Percentiles rank a stretch among this genome's conserved stretches.
These are phyloP conservation scores for Solanum arcanum DNA, from an alignment of 257 asterid species.

Conservation along the genomic window DNA sequence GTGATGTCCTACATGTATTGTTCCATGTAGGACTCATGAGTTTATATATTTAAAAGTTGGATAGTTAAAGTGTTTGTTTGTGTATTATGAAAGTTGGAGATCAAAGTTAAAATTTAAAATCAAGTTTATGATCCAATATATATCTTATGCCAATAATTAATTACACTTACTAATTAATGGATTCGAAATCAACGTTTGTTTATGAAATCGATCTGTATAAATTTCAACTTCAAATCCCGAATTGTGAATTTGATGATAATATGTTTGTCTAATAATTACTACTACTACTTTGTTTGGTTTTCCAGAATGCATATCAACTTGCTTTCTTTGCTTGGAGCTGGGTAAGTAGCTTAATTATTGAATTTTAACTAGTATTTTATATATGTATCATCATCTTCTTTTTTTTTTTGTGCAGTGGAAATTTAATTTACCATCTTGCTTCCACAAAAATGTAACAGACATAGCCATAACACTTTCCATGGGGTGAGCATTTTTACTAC, in stretches of 20 bases:
- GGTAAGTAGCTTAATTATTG: not conserved
- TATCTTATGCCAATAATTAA: not conserved
- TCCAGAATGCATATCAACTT: constrained; percentile 3
- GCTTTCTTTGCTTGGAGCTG: constrained; percentile 6
- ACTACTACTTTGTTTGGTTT: not conserved
- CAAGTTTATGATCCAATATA: no score
- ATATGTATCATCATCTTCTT: not conserved
- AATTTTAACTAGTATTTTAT: not conserved
- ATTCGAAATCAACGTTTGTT: not conserved
- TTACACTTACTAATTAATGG: not conserved
- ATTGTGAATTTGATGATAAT: not conserved
- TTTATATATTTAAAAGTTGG: no score
- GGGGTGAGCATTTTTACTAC: not conserved
- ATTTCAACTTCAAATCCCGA: not conserved
- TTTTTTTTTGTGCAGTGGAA: not conserved
- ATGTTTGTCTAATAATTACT: not conserved
- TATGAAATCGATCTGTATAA: not conserved
- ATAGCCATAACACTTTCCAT: constrained; percentile 2
- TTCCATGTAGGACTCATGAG: no score
- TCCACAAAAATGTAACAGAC: not conserved
- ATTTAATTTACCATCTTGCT: not conserved
- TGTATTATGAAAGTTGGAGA: no score
- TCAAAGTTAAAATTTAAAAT: no score
- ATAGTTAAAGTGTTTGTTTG: no score
- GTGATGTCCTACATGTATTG: no score